These are phyloP conservation scores for Fusarium abutilonis DNA, from an alignment of 2,329 filamentous ascomycete species.

Conservation along the genomic window DNA sequence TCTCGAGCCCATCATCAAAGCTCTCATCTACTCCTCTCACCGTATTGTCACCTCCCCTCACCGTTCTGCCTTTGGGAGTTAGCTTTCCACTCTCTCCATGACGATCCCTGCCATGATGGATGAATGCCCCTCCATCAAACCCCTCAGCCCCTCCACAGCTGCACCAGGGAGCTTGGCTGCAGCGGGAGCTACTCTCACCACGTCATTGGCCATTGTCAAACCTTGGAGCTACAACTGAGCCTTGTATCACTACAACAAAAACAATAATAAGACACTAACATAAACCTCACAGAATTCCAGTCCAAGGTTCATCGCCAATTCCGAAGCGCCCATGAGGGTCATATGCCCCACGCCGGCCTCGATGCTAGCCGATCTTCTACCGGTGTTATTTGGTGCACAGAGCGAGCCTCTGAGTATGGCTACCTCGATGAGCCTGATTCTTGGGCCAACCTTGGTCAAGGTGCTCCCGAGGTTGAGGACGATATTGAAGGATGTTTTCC, in stretches of 20 bases:
- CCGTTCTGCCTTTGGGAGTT: constrained; percentile 35
- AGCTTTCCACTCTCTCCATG: constrained; percentile 11
- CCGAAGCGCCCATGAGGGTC: constrained; percentile 87
- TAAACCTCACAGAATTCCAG: constrained; percentile 69
- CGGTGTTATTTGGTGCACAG: constrained; percentile 92
- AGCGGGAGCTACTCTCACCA: constrained; percentile 29
- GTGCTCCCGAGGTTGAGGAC: constrained; percentile 92
- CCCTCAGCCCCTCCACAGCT: constrained; percentile 34
- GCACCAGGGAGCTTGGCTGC: constrained; percentile 20
- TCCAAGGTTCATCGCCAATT: constrained; percentile 91
- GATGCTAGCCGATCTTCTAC: constrained; percentile 89
- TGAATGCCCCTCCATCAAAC: constrained; percentile 28
- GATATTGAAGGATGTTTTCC: constrained; percentile 91
- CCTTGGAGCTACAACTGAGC: constrained; percentile 1
- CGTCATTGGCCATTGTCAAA: constrained; percentile 38
- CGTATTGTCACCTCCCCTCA: constrained; percentile 36
- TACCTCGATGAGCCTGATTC: constrained; percentile 81
- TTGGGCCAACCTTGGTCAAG: constrained; percentile 96
- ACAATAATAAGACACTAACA: background rate
- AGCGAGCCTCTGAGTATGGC: constrained; percentile 88
- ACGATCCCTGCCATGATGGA: constrained; percentile 8
- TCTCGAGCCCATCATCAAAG: constrained; percentile 7
- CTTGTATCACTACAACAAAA: background rate
- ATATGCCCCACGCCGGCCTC: constrained; percentile 89
- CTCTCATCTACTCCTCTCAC: constrained; percentile 19